Percentiles rank a stretch among this genome's conserved stretches.
Conservation (phyloP, 345 rosid species). For the Durio zibethinus region DNA sequence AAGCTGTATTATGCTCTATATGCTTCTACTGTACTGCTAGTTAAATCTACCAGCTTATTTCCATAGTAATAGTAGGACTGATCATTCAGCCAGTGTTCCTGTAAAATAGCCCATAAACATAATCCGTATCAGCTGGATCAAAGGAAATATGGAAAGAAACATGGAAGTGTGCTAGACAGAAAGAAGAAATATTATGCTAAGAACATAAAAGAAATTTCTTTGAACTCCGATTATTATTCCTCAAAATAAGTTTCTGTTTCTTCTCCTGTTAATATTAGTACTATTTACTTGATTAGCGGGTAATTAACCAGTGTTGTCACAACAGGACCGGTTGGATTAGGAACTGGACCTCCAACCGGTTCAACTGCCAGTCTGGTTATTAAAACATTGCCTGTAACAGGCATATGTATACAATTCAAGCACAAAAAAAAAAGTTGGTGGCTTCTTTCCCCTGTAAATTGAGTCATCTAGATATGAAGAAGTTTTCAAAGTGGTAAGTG, state of each 20-base stretch:
- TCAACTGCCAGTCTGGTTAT: too few species aligned
- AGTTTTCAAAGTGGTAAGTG: neutral
- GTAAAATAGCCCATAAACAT: conserved; percentile 11
- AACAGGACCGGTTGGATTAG: too few species aligned
- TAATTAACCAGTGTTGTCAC: too few species aligned
- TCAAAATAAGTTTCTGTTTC: neutral
- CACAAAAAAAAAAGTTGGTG: neutral
- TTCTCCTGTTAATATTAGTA: too few species aligned
- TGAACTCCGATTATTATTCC: neutral
- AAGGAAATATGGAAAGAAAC: neutral
- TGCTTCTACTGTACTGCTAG: neutral
- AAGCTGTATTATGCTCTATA: neutral
- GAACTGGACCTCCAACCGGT: too few species aligned
- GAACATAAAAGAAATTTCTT: neutral
- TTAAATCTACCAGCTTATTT: conserved; percentile 19
- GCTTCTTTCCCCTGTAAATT: too few species aligned
- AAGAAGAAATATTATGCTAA: neutral
- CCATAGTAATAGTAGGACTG: neutral
- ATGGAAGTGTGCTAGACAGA: neutral
- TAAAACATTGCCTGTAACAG: neutral
- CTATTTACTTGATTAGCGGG: too few species aligned
- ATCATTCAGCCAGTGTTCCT: conserved; percentile 16
- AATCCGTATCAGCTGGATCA: neutral
- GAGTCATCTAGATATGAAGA: too few species aligned
- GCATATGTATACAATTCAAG: neutral